A percentile compares a stretch with the other conserved stretches of the same genome.
Evolutionary conservation across 2,329 filamentous ascomycete genomes (phyloP).

Genomic region (Penicillium sp.): DNA sequence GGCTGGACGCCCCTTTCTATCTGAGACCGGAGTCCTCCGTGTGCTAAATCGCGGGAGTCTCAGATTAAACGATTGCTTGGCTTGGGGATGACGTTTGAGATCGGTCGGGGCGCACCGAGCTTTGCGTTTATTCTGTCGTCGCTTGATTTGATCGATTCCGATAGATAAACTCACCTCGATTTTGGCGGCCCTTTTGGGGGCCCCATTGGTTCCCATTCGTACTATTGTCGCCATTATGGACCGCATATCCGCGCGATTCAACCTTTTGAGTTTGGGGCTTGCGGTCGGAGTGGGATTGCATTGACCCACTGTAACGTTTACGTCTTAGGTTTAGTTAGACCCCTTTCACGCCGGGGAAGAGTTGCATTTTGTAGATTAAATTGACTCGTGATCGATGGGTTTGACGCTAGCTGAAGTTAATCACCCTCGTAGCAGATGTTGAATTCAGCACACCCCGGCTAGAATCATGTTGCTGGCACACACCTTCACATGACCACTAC

Average conservation of each 20-base stretch:
- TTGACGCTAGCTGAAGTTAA: neutral
- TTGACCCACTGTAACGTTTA: constrained; percentile 1
- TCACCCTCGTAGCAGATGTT: too few relatives aligned
- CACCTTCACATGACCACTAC: constrained; percentile 3
- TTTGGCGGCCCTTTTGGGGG: too few relatives aligned
- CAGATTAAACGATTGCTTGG: constrained; percentile 20
- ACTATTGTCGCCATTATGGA: neutral
- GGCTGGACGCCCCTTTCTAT: constrained; percentile 13
- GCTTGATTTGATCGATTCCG: neutral
- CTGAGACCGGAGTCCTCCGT: constrained; percentile 25
- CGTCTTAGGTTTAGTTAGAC: neutral
- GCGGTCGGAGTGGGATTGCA: neutral
- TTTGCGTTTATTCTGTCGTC: constrained; percentile 3
- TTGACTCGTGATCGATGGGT: neutral
- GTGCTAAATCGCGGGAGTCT: constrained; percentile 21
- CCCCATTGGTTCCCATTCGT: neutral
- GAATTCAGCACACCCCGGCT: too few relatives aligned
- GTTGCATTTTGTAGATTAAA: neutral
- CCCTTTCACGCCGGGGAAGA: neutral
- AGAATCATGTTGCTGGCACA: constrained; percentile 7
- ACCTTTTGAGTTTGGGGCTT: neutral
- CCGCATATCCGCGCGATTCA: neutral
- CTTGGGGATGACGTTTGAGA: constrained; percentile 18
- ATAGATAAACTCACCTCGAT: neutral
- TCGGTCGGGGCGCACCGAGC: neutral